A percentile compares a stretch with the other conserved stretches of the same genome.
Evolutionary conservation across 2,329 filamentous ascomycete species (phyloP).

Genomic region (Graphilbum ipis-grandicollis): DNA sequence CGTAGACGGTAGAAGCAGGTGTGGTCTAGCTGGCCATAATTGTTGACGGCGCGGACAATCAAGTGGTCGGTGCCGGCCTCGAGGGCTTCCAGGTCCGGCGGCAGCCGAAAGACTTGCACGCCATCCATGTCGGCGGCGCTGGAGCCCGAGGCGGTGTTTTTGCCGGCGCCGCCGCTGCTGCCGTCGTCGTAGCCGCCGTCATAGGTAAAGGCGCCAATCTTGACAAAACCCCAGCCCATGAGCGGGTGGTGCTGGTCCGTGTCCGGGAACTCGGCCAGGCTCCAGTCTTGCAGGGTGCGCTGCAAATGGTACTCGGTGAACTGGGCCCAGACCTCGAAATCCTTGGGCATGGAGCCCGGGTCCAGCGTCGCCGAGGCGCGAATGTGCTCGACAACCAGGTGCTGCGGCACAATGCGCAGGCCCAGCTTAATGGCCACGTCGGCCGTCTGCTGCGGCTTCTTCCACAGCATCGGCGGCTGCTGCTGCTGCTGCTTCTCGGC

Average conservation of each 20-base stretch:
- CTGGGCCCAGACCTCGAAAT: slow-evolving; percentile 53
- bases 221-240: slow-evolving; percentile 29
- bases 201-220: slow-evolving; percentile 40
- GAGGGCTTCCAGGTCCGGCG: slow-evolving; percentile 29
- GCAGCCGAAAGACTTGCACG: slow-evolving; percentile 35
- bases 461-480: slow-evolving; percentile 6
- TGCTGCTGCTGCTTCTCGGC: background rate
- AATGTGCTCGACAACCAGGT: slow-evolving; percentile 59
- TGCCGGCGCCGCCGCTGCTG: slow-evolving; percentile 15
- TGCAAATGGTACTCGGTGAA: slow-evolving; percentile 28
- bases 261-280: slow-evolving; percentile 22
- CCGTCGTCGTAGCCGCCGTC: slow-evolving; percentile 24
- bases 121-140: slow-evolving; percentile 16
- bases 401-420: slow-evolving; percentile 42
- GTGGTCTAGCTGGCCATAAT: slow-evolving; percentile 38
- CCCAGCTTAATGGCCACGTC: slow-evolving; percentile 48
- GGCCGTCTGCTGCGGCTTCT: slow-evolving; percentile 25
- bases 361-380: slow-evolving; percentile 41
- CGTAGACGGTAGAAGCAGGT: slow-evolving; percentile 51
- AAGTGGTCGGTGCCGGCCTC: slow-evolving; percentile 31
- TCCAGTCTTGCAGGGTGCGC: slow-evolving; percentile 23
- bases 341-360: slow-evolving; percentile 42
- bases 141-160: too few species aligned
- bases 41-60: slow-evolving; percentile 36
- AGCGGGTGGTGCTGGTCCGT: slow-evolving; percentile 10